Evolutionary conservation across 2,329 filamentous ascomycete species (phyloP), one percentile per base, ranked within the genome.

Genomic region (Cladosporium sp.): DNA sequence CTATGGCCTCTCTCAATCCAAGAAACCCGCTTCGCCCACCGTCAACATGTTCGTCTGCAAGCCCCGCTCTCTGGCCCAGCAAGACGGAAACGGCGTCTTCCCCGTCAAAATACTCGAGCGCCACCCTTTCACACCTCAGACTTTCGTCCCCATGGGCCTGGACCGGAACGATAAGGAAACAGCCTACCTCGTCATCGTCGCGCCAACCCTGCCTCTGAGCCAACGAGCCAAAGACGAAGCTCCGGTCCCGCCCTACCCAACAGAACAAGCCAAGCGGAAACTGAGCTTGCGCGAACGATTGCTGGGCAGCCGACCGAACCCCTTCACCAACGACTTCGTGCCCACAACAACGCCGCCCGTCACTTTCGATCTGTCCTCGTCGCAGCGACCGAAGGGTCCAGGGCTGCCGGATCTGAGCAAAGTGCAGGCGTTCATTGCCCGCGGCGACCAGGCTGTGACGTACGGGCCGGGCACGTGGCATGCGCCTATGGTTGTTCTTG

Each of bases 391-490:
- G 2, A 65, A 66, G 54, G 72, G 61, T 48, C 77, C 66, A 61
- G 85, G 85, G 0, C 68, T 89, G 14, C 92, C 93, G 0, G 89
- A 96, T 68, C 65, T 95, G 38, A 67, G 69, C 18, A 77, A 80
- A 8, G 62, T 95, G 37, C 79, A 77, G 59, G 92, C 90, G 0
- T 98, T 96, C 67, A 72, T 95, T 51, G 91, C 88, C 1, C 81
- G 78, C 46, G 84, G 83, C 2, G 77, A 79, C 19, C 89, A 95
- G 73, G 91, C 89, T 9, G 89, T 98, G 11, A 96, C 90, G 2
- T 98, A 97, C 68, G 89, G 81, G 1, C 84, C 87, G 1, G 93
- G 89, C 4, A 96, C 90, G 50, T 98, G 85, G 92, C 93, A 98
- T 74, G 90, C 92, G 56, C 93, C 93, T 0, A 97, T 98, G 92